A percentile compares a stretch with the other conserved stretches of the same genome.
phyloP scores from a whole-genome alignment of 352 stramenopile species.

The Phytophthora multivora region DNA sequence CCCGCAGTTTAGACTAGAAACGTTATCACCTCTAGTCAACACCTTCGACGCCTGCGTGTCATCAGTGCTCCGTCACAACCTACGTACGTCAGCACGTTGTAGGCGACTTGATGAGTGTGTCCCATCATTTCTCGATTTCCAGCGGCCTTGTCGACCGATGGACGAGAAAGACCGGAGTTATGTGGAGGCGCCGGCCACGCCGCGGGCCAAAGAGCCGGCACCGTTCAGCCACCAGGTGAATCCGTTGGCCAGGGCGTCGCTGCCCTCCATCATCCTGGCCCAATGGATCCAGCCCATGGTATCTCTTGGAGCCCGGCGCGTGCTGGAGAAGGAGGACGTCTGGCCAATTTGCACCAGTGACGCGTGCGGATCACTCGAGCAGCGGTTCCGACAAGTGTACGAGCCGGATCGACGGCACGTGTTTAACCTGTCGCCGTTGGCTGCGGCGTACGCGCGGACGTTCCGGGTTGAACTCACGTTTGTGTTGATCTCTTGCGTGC shows the following conservation, averaged over 20 bases:
- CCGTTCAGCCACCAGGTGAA: conserved; percentile 30
- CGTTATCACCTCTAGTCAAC: no score
- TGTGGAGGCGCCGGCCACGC: conserved; percentile 17
- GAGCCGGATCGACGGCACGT: conserved; percentile 7
- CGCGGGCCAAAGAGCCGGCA: neutral
- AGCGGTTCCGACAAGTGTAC: conserved; percentile 26
- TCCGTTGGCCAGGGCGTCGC: conserved; percentile 39
- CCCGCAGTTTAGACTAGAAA: no score
- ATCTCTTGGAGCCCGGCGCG: conserved; percentile 26
- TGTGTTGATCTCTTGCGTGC: conserved; percentile 21
- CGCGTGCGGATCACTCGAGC: conserved; percentile 21
- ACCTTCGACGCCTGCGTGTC: conserved; percentile 8
- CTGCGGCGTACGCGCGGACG: conserved; percentile 13
- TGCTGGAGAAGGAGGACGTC: conserved; percentile 35
- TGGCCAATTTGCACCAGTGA: conserved; percentile 34
- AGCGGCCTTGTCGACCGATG: conserved; percentile 2
- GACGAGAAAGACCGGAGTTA: conserved; percentile 9
- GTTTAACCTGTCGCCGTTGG: conserved; percentile 26
- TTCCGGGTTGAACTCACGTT: conserved; percentile 21
- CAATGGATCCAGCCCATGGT: conserved; percentile 42
- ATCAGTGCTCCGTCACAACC: neutral
- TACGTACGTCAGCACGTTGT: conserved; percentile 13
- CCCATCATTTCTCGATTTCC: conserved; percentile 14
- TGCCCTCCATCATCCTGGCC: conserved; percentile 26
- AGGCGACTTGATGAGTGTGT: conserved; percentile 15